phyloP scores from a whole-genome alignment of 73 alveolate genomes.

The Tetrahymena malaccensis region DNA sequence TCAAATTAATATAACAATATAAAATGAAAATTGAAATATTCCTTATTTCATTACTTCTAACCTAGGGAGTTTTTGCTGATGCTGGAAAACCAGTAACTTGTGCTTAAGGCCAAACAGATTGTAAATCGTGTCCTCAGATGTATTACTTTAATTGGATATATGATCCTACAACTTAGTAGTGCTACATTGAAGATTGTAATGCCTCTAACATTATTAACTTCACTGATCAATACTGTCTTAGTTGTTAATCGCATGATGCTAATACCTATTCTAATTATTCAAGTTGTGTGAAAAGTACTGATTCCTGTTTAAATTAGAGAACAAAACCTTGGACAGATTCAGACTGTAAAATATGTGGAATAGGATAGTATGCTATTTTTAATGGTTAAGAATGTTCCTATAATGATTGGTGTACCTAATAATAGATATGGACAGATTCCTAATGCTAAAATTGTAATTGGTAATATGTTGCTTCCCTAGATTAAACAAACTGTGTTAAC shows the following conservation, averaged over 20 bases:
- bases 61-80: neutral
- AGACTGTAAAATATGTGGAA: neutral
- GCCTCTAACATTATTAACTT: neutral
- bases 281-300: neutral
- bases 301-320: neutral
- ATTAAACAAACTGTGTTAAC: neutral
- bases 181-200: neutral
- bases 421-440: neutral
- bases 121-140: neutral
- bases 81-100: neutral
- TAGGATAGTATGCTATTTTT: neutral
- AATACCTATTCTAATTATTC: neutral
- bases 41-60: neutral
- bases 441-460: neutral
- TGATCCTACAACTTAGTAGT: neutral
- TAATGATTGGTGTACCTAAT: neutral
- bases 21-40: no score
- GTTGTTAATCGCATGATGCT: neutral
- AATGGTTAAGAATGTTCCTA: neutral
- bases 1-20: no score
- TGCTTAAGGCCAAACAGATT: neutral
- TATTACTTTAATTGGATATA: neutral
- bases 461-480: neutral
- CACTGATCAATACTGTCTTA: neutral
- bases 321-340: neutral